Percentiles rank a stretch among this genome's conserved stretches.
These are phyloP conservation scores for Hypomyces perniciosus DNA, from an alignment of 2,329 filamentous ascomycete species.

Conservation along the genomic window DNA sequence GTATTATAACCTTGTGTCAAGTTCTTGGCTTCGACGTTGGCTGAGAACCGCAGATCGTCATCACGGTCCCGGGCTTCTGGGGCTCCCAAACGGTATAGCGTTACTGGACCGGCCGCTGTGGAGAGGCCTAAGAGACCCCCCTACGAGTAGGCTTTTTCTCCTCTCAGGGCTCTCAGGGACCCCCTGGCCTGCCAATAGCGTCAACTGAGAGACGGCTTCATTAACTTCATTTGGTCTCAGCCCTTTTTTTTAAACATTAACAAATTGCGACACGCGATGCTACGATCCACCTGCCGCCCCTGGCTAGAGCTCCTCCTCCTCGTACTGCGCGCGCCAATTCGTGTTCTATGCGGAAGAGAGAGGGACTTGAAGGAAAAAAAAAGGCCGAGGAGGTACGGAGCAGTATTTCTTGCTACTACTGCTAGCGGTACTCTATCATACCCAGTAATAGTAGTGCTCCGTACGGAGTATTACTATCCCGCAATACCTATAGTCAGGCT, in stretches of 20 bases:
- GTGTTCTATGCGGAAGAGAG: not conserved
- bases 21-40: too few species aligned
- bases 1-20: too few species aligned
- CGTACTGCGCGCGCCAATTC: conserved; percentile 2
- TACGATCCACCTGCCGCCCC: conserved; percentile 10
- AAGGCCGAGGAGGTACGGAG: not conserved
- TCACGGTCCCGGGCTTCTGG: not conserved
- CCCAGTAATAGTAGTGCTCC: not conserved
- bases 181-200: conserved; percentile 8
- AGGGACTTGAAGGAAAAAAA: not conserved
- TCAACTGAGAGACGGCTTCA: not conserved
- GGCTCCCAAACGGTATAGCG: conserved; percentile 8
- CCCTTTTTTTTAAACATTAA: conserved; percentile 4
- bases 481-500: too few species aligned
- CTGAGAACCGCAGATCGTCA: not conserved
- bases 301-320: not conserved
- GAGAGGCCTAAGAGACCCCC: not conserved
- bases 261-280: conserved; percentile 11
- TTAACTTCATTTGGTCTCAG: not conserved
- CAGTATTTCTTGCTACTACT: not conserved
- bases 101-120: not conserved
- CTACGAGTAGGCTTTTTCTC: not conserved
- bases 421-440: not conserved
- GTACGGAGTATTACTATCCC: not conserved
- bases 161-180: not conserved